phyloP scores from a whole-genome alignment of 805 yeast species.

The Starmera caribaea region DNA sequence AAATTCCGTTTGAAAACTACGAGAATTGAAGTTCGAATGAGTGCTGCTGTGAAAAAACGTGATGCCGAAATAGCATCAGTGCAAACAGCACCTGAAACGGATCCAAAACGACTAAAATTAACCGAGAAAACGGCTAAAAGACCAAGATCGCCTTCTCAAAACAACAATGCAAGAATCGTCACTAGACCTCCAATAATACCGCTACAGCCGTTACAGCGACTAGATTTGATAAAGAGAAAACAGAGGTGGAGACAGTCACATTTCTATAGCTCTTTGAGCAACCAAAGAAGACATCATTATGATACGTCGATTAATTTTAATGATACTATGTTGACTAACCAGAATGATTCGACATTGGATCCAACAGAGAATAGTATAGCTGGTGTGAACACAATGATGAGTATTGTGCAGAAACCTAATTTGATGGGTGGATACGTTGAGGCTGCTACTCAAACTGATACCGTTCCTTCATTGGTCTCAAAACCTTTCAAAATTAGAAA shows the following conservation, averaged over 20 bases:
- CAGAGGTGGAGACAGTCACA: conserved; percentile 19
- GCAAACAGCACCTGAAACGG: background rate
- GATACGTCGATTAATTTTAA: background rate
- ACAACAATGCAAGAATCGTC: background rate
- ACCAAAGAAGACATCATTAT: conserved; percentile 5
- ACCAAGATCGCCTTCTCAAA: background rate
- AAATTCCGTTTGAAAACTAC: no score
- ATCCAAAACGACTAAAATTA: background rate
- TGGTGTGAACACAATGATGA: background rate
- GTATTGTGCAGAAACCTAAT: no score
- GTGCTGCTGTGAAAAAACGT: no score
- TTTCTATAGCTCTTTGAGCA: conserved; percentile 6
- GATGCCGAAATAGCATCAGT: no score
- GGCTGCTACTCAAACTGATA: conserved; percentile 16
- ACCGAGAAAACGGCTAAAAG: background rate
- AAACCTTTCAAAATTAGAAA: conserved; percentile 4
- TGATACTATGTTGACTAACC: background rate
- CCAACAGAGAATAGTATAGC: background rate
- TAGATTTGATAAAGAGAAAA: conserved; percentile 16
- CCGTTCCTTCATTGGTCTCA: conserved; percentile 11
- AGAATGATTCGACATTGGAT: background rate
- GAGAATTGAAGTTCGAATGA: no score
- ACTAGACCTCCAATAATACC: conserved; percentile 24
- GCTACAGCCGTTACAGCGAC: conserved; percentile 16
- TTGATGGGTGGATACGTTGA: conserved; percentile 7